These are phyloP conservation scores for Diversispora epigaea DNA, from an alignment of 192 early-diverging fungal genomes.

Conservation along the genomic window DNA sequence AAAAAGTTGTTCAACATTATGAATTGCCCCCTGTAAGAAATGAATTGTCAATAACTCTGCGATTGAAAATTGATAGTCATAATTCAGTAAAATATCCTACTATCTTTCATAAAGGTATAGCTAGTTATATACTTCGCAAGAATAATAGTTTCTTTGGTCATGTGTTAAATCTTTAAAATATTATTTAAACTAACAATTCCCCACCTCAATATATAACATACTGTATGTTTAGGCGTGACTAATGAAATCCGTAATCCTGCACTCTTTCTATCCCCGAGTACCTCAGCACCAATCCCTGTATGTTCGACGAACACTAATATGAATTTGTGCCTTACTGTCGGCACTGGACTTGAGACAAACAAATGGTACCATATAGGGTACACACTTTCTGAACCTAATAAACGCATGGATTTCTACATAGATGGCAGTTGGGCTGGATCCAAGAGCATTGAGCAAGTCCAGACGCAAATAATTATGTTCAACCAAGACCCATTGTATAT, in stretches of 20 bases:
- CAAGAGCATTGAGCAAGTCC: too few relatives aligned
- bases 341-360: neutral
- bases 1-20: neutral
- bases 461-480: too few relatives aligned
- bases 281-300: neutral
- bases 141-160: neutral
- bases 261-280: neutral
- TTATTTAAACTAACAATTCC: neutral
- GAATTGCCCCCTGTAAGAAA: neutral
- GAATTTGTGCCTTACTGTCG: neutral
- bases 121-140: neutral
- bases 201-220: neutral
- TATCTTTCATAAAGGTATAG: neutral
- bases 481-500: too few relatives aligned
- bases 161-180: neutral
- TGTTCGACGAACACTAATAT: neutral
- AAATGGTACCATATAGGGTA: constrained; percentile 20
- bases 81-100: neutral
- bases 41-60: neutral
- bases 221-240: neutral
- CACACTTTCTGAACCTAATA: constrained; percentile 2
- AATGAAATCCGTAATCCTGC: neutral
- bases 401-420: neutral
- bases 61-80: constrained; percentile 2
- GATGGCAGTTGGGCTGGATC: constrained; percentile 1